Base-by-base conservation (phyloP, 306 rosid species). In the Biancaea sappan region DNA sequence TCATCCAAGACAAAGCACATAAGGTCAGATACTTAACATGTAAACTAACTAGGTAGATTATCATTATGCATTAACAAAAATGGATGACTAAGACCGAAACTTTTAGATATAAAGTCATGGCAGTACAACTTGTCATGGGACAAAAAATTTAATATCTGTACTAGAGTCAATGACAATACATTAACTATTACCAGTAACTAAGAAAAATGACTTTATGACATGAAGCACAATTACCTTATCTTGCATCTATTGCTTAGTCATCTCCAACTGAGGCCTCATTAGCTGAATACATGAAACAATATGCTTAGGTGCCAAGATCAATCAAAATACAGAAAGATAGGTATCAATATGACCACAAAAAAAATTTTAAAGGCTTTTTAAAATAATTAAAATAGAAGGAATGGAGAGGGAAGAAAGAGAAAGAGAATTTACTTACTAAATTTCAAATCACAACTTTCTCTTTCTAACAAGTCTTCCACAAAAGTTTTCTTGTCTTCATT, bases 251-350 rank as follows among this genome's bases (percentile, higher is more conserved):
- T 79, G 69, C 84, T 76, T 87, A 66, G 84, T 63, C 53, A 81
- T 85, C 72, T 86, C 92, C 76, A 93, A 72, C 54, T 47, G 91
- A 11, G 96, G 96, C 80, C 88, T 90, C 83, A 89, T 56, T 69
- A 86, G 44, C 98, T 93, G 88, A 81, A 69, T 25, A 79, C 53
- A 75, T 8, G 52, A 68, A 73, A 28, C 56, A 58, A 66, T n/a
- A n/a, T n/a, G n/a, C n/a, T n/a, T n/a, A n/a, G n/a, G n/a, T n/a
- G n/a, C n/a, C n/a, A n/a, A n/a, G 29, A 50, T 44, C 40, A 26
- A 80, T 56, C 60, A 68, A 21, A 69, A 38, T 47, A 48, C 25
- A 2, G n/a, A 67, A 73, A 35, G 8, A 46, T 37, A 56, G 68
- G 44, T 24, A 57, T 18, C 18, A 26, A 60, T 32, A 72, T 29